Base-by-base conservation (phyloP, 1,139 yeast species). In the Yamadazyma aaseri region DNA sequence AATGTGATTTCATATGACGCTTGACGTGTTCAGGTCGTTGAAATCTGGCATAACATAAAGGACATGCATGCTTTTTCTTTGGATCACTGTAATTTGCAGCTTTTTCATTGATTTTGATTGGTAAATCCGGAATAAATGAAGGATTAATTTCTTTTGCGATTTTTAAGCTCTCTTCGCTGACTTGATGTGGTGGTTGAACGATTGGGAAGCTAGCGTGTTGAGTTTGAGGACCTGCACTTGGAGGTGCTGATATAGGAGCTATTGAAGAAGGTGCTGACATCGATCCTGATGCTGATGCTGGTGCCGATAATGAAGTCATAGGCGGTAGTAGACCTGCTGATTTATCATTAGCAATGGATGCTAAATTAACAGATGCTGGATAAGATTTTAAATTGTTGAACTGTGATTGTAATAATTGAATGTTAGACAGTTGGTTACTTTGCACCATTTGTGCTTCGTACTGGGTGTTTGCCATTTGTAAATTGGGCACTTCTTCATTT, bases 21-120 rank as follows among this genome's bases (percentile, higher is more conserved):
- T 87, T 86, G 36, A 90, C 86, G 64, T 92, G 96, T 52, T 92
- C 96, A 22, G 94, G 90, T 41, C 97, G 72, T 55, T 86, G 90
- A 68, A 90, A 90, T 34, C 77, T 60, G 32, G 82, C 75, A 34
- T 75, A 76, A 50, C 95, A 81, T 41, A 87, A 67, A n/a, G 85
- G 82, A 64, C 97, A 89, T 46, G 73, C 73, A 58, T 85, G 90
- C 33, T 71, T 67, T 55, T 79, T 80, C 45, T 78, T 81, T 33
- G 82, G 83, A 48, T 73, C 79, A 30, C 55, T 58, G n/a, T 56
- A 45, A 26, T 41, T 40, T 32, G 63, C 56, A 17, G 58, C 49
- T 36, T 56, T 55, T 28, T 55, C 56, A 26, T 42, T 46, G 21
- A 52, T 46, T 38, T 53, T 47, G 17, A 56, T 53, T 11, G 60